Percentiles rank a stretch among this genome's conserved stretches.
Evolutionary conservation across 805 yeast species (phyloP).

Genomic region (Metschnikowia henanensis): DNA sequence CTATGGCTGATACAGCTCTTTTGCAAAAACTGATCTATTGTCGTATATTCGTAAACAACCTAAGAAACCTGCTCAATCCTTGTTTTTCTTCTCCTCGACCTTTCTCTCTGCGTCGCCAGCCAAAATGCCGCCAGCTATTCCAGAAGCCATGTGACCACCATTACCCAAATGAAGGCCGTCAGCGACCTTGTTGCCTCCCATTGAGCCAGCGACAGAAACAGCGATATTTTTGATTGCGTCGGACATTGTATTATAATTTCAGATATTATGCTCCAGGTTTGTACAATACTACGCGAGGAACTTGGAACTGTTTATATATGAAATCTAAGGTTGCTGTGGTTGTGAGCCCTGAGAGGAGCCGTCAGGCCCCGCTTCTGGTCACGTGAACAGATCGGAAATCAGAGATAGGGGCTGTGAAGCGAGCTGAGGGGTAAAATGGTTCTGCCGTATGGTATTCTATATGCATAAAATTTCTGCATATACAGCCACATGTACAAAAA

Average conservation of each 20-base stretch:
- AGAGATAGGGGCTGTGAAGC: too few relatives aligned
- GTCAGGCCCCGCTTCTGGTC: too few relatives aligned
- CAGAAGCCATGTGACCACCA: conserved; percentile 35
- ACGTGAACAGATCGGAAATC: too few relatives aligned
- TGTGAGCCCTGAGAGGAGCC: conserved; percentile 3
- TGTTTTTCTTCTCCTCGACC: conserved; percentile 21
- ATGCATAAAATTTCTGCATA: too few relatives aligned
- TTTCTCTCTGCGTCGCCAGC: conserved; percentile 36
- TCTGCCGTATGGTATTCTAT: not conserved
- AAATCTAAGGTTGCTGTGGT: conserved; percentile 4
- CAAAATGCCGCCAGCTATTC: conserved; percentile 33
- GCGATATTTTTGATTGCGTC: conserved; percentile 34
- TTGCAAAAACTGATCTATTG: too few relatives aligned
- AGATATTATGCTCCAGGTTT: conserved; percentile 1
- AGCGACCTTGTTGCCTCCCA: conserved; percentile 40
- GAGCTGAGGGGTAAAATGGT: too few relatives aligned
- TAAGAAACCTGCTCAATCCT: not conserved
- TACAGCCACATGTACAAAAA: too few relatives aligned
- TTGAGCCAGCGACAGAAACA: conserved; percentile 38
- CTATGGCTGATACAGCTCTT: too few relatives aligned
- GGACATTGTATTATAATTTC: conserved; percentile 15
- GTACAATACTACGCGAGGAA: too few relatives aligned
- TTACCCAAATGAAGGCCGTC: conserved; percentile 31
- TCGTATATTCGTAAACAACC: too few relatives aligned
- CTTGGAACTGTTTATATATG: not conserved